These are phyloP conservation scores for Linnemannia schmuckeri DNA, from an alignment of 192 early-diverging fungal genomes.

Conservation along the genomic window DNA sequence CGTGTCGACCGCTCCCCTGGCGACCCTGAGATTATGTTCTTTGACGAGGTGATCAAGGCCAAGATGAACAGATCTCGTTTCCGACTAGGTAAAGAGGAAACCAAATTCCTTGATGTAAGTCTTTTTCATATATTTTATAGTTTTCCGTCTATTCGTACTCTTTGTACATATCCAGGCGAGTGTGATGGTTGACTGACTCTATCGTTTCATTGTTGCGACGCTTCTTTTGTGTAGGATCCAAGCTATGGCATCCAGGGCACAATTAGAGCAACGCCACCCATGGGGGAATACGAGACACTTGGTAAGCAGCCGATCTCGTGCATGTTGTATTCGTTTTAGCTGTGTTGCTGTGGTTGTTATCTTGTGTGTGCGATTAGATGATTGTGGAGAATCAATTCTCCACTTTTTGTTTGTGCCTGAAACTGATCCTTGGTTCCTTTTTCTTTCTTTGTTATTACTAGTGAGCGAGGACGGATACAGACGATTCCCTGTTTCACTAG, in stretches of 20 bases:
- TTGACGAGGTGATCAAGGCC: constrained; percentile 86
- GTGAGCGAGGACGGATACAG: neutral
- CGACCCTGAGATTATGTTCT: constrained; percentile 82
- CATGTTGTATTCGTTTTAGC: neutral
- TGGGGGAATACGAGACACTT: constrained; percentile 28
- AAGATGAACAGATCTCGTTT: constrained; percentile 85
- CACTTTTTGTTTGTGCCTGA: neutral
- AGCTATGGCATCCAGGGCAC: constrained; percentile 52
- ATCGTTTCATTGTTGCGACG: neutral
- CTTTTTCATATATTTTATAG: neutral
- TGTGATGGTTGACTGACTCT: too few species aligned
- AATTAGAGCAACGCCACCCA: constrained; percentile 37
- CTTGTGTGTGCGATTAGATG: neutral
- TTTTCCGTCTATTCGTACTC: neutral
- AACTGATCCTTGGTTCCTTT: neutral
- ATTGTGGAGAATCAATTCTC: neutral
- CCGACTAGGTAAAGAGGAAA: constrained; percentile 77
- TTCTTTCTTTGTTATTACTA: neutral
- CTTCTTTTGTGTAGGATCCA: constrained; percentile 28
- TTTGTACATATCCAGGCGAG: neutral
- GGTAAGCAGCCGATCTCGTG: constrained; percentile 14
- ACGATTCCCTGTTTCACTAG: constrained; percentile 6
- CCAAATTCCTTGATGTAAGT: constrained; percentile 67
- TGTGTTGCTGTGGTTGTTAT: neutral
- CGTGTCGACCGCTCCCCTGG: constrained; percentile 70